Conservation (phyloP, 2,329 filamentous ascomycete species). For the Pseudopyricularia cyperi region DNA sequence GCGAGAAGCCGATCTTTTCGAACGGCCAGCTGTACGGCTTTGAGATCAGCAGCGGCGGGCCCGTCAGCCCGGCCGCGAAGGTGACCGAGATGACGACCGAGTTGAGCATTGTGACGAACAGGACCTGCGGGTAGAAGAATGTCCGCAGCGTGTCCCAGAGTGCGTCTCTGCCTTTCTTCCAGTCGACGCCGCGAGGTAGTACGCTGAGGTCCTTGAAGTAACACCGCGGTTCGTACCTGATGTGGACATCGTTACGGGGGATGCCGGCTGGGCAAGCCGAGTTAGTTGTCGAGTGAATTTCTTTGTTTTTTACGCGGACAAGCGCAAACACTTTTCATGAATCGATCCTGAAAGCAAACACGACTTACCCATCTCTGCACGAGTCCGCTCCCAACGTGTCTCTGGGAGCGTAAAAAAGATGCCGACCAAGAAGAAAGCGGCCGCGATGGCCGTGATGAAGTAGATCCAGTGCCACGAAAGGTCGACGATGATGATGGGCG, state of each 20-base stretch:
- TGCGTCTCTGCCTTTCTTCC: constrained; percentile 10
- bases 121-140: constrained; percentile 17
- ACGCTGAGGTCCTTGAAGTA: not conserved
- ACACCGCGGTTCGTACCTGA: not conserved
- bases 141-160: constrained; percentile 16
- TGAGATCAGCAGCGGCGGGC: constrained; percentile 11
- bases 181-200: constrained; percentile 5
- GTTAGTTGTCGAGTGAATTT: too few relatives aligned
- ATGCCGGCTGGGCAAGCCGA: not conserved
- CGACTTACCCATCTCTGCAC: constrained; percentile 14
- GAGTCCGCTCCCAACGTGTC: constrained; percentile 18
- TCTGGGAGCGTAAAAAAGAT: constrained; percentile 20
- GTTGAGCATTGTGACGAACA: constrained; percentile 18
- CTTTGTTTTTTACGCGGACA: not conserved
- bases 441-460: constrained; percentile 16
- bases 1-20: constrained; percentile 14
- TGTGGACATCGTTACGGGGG: not conserved
- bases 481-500: constrained; percentile 16
- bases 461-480: constrained; percentile 21
- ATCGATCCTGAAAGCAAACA: not conserved
- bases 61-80: constrained; percentile 14
- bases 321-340: not conserved
- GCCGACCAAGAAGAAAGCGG: constrained; percentile 18
- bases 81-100: constrained; percentile 14
- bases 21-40: constrained; percentile 14